Conservation (phyloP, 169 alveolate species). For the Cryptosporidium baileyi region DNA sequence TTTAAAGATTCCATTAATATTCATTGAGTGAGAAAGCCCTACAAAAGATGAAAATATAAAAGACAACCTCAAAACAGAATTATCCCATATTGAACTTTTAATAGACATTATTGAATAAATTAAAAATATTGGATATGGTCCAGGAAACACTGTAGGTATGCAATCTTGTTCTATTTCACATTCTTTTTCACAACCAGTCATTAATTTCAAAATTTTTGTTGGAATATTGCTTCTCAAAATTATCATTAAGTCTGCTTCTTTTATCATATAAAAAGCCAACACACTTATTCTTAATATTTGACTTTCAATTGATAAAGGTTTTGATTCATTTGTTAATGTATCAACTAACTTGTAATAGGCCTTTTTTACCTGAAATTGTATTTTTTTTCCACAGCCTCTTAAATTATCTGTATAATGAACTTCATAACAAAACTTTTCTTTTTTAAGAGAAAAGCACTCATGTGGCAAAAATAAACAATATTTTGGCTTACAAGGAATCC, state of each 20-base stretch:
- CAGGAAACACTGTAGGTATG: constrained; percentile 15
- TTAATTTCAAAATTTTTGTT: constrained; percentile 57
- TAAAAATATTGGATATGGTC: constrained; percentile 17
- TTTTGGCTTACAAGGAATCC: not conserved
- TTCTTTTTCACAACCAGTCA: constrained; percentile 71
- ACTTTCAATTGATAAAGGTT: constrained; percentile 50
- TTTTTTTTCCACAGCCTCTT: constrained; percentile 72
- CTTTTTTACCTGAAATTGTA: constrained; percentile 68
- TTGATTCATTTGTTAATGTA: constrained; percentile 46
- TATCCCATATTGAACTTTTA: not conserved
- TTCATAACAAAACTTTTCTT: not conserved
- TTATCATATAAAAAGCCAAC: constrained; percentile 67
- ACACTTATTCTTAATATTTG: constrained; percentile 58
- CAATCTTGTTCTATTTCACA: constrained; percentile 30
- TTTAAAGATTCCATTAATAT: not conserved
- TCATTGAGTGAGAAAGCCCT: constrained; percentile 21
- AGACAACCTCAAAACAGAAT: constrained; percentile 4
- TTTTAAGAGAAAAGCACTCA: not conserved
- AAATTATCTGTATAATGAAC: constrained; percentile 13
- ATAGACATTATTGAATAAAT: not conserved
- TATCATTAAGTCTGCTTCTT: not conserved
- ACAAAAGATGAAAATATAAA: constrained; percentile 19
- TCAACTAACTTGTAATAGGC: constrained; percentile 29
- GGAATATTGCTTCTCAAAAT: constrained; percentile 2
- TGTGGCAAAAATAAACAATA: not conserved